Evolutionary conservation across 345 rosid species (phyloP), one percentile per base, ranked within the genome.

Genomic region (Aegle marmelos): DNA sequence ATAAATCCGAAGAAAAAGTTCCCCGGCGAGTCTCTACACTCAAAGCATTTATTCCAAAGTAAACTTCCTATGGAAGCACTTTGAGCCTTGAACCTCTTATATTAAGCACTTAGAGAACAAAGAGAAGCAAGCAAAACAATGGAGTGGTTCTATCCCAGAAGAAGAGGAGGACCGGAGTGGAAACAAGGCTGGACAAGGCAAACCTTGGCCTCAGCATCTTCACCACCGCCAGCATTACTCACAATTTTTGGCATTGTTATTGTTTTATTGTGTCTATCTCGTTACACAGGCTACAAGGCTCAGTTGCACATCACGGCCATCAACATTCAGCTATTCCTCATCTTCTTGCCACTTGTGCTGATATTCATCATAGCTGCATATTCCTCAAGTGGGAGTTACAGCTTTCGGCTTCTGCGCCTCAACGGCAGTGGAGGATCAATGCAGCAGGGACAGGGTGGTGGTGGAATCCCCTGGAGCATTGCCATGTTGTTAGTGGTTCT

Each of bases 101-200:
- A 69, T 25, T 22, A 73, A 48, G 6, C 4, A 45, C 60, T 21
- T 36, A 5, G 56, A 45, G 27, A 4, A 31, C 73, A 53, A 21
- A 68, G 25, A 27, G 9, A 33, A 57, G n/a, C n/a, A 39, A 27
- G 13, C 4, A 39, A 30, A 31, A 22, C n/a, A 78, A 87, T 85
- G 91, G 93, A 90, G n/a, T 87, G 90, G 92, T 62, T 85, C 4
- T 79, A 86, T 61, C 81, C 89, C 0, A 85, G 28, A 69, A 87
- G 91, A 84, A 87, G 90, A 84, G 86, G 90, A 71, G 91, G 88
- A 37, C 91, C 90, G 2, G 82, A 86, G 39, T 87, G 92, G 90
- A 90, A 88, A 81, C 88, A 83, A 21, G 87, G 90, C 16, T 85
- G 91, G 91, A 57, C 84, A 48, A 79, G 78, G 70, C 85, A 83